phyloP scores from a whole-genome alignment of 768 basidiomycete genomes.

The Tricholoma matsutake region DNA sequence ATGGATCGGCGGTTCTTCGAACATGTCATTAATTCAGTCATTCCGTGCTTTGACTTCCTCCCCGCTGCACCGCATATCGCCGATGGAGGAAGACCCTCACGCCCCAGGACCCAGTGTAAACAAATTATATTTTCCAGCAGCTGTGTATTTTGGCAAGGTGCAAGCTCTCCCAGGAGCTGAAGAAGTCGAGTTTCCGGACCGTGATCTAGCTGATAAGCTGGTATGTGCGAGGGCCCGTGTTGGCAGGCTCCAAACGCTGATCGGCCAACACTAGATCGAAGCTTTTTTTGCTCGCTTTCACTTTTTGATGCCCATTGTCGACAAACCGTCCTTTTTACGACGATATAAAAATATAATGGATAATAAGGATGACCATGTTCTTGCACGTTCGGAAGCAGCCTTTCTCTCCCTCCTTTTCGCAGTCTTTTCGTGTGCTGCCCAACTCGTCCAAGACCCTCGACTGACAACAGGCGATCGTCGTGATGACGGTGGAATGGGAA shows the following conservation, averaged over 20 bases:
- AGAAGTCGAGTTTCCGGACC: constrained; percentile 83
- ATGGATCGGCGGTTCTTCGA: constrained; percentile 90
- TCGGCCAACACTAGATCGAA: constrained; percentile 53
- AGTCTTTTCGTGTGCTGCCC: constrained; percentile 87
- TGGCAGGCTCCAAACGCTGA: not conserved
- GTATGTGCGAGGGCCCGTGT: constrained; percentile 41
- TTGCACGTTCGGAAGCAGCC: constrained; percentile 61
- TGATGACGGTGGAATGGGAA: constrained; percentile 84
- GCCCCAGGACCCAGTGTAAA: constrained; percentile 78
- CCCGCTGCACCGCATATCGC: constrained; percentile 73
- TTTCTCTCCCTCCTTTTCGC: constrained; percentile 84
- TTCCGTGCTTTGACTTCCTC: constrained; percentile 75
- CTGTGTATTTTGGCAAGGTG: constrained; percentile 84
- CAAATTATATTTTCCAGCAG: constrained; percentile 85
- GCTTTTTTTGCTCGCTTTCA: constrained; percentile 87
- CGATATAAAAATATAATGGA: constrained; percentile 77
- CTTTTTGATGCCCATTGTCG: constrained; percentile 83
- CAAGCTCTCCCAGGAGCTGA: constrained; percentile 78
- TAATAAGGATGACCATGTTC: constrained; percentile 47
- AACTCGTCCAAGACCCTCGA: constrained; percentile 72
- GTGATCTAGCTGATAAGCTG: constrained; percentile 84
- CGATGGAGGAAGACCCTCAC: constrained; percentile 80
- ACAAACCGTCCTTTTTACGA: constrained; percentile 79
- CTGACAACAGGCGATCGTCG: constrained; percentile 50
- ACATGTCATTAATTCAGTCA: constrained; percentile 89